A percentile compares a stretch with the other conserved stretches of the same genome.
These are phyloP conservation scores for Spiraea crenata DNA, from an alignment of 331 rosid species.

Conservation along the genomic window DNA sequence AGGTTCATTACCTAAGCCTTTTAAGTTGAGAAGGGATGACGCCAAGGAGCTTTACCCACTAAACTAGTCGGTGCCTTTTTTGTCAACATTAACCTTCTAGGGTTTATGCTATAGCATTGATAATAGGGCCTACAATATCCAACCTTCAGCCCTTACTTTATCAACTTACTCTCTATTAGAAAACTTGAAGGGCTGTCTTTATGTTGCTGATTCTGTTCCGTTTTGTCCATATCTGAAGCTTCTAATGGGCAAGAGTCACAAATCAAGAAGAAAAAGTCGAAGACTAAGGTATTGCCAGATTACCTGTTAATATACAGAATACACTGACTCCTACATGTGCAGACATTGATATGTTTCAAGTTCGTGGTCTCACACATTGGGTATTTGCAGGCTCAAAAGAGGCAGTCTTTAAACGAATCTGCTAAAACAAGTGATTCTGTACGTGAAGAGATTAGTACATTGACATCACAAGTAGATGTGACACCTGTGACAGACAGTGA, in stretches of 20 bases:
- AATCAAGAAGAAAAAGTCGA: slow-evolving; percentile 58
- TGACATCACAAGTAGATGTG: slow-evolving; percentile 32
- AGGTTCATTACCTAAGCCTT: neutral
- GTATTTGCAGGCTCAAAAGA: slow-evolving; percentile 54
- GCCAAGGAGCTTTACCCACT: neutral
- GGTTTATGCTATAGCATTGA: neutral
- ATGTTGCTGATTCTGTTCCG: slow-evolving; percentile 31
- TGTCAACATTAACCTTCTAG: neutral
- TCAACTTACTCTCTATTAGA: neutral
- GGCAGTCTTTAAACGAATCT: slow-evolving; percentile 29
- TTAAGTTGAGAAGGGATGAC: neutral
- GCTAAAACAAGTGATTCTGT: slow-evolving; percentile 30
- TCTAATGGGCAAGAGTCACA: slow-evolving; percentile 85
- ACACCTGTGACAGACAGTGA: slow-evolving; percentile 39
- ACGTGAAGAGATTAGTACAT: slow-evolving; percentile 40
- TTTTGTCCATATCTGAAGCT: slow-evolving; percentile 40
- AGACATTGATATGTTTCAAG: neutral
- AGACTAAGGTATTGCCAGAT: slow-evolving; percentile 56
- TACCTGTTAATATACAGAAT: slow-evolving; percentile 2
- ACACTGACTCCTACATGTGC: neutral
- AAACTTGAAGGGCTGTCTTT: neutral
- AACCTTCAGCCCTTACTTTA: neutral
- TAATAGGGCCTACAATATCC: neutral
- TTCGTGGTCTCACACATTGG: slow-evolving; percentile 15
- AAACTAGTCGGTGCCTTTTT: neutral